Evolutionary conservation across 441 rosid genomes (phyloP), one percentile per base, ranked within the genome.

Genomic region (Aquilaria agallochum): DNA sequence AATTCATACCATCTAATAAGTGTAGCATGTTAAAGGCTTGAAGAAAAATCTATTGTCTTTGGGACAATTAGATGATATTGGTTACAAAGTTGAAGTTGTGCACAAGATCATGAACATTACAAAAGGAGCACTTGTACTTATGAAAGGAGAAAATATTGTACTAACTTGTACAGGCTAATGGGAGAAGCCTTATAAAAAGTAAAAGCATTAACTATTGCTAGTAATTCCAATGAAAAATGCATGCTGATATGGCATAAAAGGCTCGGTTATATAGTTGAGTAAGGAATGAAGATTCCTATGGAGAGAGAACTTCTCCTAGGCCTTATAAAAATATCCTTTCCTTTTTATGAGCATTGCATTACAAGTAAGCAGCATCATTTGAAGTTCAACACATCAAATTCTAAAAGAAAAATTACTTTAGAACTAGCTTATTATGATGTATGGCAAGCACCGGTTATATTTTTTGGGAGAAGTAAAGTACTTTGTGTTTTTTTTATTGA

Each of bases 321-420:
- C 3, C 40, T 34, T 3, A 34, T n/a, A 20, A 46, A 11, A 48
- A 55, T 56, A 9, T 1, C 11, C 0, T 9, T 53, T 30, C 34
- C 53, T 0, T 58, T 66, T 9, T 66, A 12, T 66, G 20, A 66
- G 48, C 56, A 67, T 9, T 59, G 36, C 20, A 20, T 20, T 20
- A 20, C 20, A 20, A 20, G 20, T 20, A 20, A 20, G 20, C 20
- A 20, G 20, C 56, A 58, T 30, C 20, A 20, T 20, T 36, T 57
- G 10, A 65, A 50, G 59, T 65, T 65, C 13, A 31, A 27, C 62
- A 57, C 31, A 15, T 65, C 44, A 34, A 65, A 0, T 2, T 5
- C 31, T 55, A 56, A 13, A 6, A 57, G 45, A 9, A 65, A 56
- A 14, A 5, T 0, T 2, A 49, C 57, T 20, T 30, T 65, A 57